phyloP scores from a whole-genome alignment of 139 green algal species.

The Spirogloea muscicola region DNA sequence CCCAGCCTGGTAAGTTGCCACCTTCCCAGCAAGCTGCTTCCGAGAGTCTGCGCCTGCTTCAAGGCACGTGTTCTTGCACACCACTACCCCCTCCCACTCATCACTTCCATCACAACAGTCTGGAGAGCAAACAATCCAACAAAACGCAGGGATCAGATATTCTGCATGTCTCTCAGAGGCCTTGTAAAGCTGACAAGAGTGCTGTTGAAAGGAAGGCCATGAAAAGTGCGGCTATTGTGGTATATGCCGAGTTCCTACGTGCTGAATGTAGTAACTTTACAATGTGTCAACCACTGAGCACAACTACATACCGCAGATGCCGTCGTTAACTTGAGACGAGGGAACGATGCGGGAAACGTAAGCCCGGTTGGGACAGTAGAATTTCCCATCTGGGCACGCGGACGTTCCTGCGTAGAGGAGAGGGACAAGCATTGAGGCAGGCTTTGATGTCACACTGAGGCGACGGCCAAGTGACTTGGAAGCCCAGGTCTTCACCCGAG shows the following conservation, averaged over 20 bases:
- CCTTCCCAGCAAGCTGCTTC: slow-evolving; percentile 47
- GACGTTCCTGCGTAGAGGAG: slow-evolving; percentile 69
- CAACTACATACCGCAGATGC: slow-evolving; percentile 72
- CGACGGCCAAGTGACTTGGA: no score
- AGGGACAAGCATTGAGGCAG: slow-evolving; percentile 8
- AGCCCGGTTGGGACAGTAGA: slow-evolving; percentile 83
- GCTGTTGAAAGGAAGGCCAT: no score
- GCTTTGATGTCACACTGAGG: no score
- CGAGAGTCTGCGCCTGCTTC: slow-evolving; percentile 55
- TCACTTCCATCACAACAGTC: slow-evolving; percentile 91
- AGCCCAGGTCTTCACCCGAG: no score
- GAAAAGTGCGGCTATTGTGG: no score
- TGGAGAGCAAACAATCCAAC: slow-evolving; percentile 47
- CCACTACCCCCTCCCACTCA: slow-evolving; percentile 57
- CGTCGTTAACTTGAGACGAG: slow-evolving; percentile 83
- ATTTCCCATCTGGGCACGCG: slow-evolving; percentile 73
- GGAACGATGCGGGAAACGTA: slow-evolving; percentile 63
- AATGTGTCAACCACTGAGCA: no score
- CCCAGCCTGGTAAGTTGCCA: slow-evolving; percentile 24
- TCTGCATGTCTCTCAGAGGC: no score
- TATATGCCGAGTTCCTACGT: no score
- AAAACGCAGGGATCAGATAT: slow-evolving; percentile 1
- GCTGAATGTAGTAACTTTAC: not conserved
- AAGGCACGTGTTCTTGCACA: slow-evolving; percentile 74
- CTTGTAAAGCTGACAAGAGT: no score